A percentile compares a stretch with the other conserved stretches of the same genome.
Conservation (phyloP, 2,329 filamentous ascomycete species). For the Seiridium unicorne region DNA sequence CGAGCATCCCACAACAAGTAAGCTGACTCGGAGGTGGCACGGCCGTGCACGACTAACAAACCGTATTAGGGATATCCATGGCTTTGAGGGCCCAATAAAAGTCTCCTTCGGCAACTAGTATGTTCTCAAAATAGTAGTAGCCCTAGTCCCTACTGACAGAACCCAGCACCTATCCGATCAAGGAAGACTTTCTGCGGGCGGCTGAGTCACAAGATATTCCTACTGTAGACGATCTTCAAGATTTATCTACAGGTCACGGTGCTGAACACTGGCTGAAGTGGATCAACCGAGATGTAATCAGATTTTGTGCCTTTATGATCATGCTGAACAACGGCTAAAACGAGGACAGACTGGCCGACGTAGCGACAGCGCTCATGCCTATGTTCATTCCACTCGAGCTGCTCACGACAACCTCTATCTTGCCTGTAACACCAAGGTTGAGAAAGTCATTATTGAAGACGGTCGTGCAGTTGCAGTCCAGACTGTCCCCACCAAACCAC, state of each 20-base stretch:
- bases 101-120: slow-evolving; percentile 76
- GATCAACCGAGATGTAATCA: slow-evolving; percentile 65
- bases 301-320: slow-evolving; percentile 12
- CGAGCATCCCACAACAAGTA: slow-evolving; percentile 58
- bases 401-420: slow-evolving; percentile 70
- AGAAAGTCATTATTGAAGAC: slow-evolving; percentile 73
- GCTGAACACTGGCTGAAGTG: slow-evolving; percentile 84
- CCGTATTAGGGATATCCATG: slow-evolving; percentile 59
- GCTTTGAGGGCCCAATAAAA: slow-evolving; percentile 78
- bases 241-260: slow-evolving; percentile 66
- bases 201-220: slow-evolving; percentile 72
- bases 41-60: slow-evolving; percentile 21
- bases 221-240: slow-evolving; percentile 73
- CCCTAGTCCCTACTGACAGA: slow-evolving; percentile 14
- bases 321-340: background rate
- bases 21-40: slow-evolving; percentile 15
- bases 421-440: slow-evolving; percentile 73
- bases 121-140: slow-evolving; percentile 4
- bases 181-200: slow-evolving; percentile 75
- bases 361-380: slow-evolving; percentile 74
- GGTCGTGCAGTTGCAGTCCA: slow-evolving; percentile 70
- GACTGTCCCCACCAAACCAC: slow-evolving; percentile 68
- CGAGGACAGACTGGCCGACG: slow-evolving; percentile 59
- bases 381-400: slow-evolving; percentile 73
- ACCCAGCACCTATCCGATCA: slow-evolving; percentile 68